Percentiles rank a stretch among this genome's conserved stretches.
Evolutionary conservation across 2,329 filamentous ascomycete species (phyloP).

Genomic region (Paracamarosporium sp.): DNA sequence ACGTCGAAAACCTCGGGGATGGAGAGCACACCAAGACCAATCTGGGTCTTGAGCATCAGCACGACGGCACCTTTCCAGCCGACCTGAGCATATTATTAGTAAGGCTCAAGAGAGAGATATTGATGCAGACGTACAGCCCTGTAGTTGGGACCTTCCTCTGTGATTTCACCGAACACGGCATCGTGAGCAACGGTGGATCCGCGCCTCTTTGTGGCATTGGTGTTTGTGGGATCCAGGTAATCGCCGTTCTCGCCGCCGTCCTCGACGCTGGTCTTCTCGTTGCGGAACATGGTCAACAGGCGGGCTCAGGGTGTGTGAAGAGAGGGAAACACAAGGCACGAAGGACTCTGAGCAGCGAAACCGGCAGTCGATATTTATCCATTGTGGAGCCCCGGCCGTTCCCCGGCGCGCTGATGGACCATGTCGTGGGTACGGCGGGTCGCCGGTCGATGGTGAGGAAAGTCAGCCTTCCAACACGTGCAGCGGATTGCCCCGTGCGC

Average conservation of each 20-base stretch:
- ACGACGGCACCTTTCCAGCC: slow-evolving; percentile 33
- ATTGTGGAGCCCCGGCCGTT: slow-evolving; percentile 1
- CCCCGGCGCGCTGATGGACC: not conserved
- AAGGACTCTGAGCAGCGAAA: not conserved
- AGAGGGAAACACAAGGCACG: not conserved
- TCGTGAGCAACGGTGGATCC: slow-evolving; percentile 11
- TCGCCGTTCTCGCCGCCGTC: slow-evolving; percentile 2
- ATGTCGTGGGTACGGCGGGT: not conserved
- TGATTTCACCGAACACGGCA: slow-evolving; percentile 59
- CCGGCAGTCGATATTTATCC: not conserved
- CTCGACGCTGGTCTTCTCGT: not conserved
- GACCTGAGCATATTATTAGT: slow-evolving; percentile 24
- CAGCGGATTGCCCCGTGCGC: not conserved
- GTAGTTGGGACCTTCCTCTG: slow-evolving; percentile 62
- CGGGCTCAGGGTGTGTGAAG: not conserved
- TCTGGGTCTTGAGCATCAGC: slow-evolving; percentile 40
- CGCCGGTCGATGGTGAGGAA: not conserved
- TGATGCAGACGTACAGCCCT: slow-evolving; percentile 42
- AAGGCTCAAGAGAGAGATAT: slow-evolving; percentile 55
- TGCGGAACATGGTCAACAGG: not conserved
- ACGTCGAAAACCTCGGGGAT: slow-evolving; percentile 55
- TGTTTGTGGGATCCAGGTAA: not conserved
- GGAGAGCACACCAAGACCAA: slow-evolving; percentile 55
- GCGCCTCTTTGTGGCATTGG: not conserved
- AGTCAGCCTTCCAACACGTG: slow-evolving; percentile 2